Evolutionary conservation across 169 alveolate genomes (phyloP).

Genomic region (Cryptosporidium bovis): DNA sequence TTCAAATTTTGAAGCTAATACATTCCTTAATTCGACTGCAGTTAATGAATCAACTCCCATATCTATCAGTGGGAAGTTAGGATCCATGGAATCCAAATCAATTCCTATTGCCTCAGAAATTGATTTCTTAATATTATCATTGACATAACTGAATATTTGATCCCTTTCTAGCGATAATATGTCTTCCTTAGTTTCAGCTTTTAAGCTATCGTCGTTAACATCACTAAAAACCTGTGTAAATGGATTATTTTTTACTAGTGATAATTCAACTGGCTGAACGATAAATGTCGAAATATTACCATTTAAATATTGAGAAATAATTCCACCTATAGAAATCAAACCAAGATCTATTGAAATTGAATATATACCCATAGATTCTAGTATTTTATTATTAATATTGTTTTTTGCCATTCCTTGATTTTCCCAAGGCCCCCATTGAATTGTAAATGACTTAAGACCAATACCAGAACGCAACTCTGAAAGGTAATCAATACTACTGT

Average conservation of each 20-base stretch:
- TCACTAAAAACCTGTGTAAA: slow-evolving; percentile 21
- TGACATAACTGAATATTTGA: slow-evolving; percentile 15
- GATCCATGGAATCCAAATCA: slow-evolving; percentile 11
- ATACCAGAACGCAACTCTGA: slow-evolving; percentile 76
- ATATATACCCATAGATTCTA: slow-evolving; percentile 28
- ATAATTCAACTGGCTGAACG: slow-evolving; percentile 57
- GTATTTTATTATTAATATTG: background rate
- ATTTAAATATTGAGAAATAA: slow-evolving; percentile 2
- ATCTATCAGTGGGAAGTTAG: slow-evolving; percentile 79
- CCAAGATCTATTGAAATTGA: slow-evolving; percentile 48
- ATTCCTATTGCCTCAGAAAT: slow-evolving; percentile 39
- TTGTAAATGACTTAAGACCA: slow-evolving; percentile 78
- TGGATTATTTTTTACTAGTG: slow-evolving; percentile 16
- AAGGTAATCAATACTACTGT: slow-evolving; percentile 79
- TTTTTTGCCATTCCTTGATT: slow-evolving; percentile 79
- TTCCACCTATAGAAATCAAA: slow-evolving; percentile 47
- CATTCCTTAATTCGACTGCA: slow-evolving; percentile 85
- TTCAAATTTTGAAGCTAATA: slow-evolving; percentile 77
- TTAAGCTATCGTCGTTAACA: slow-evolving; percentile 4
- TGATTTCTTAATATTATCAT: slow-evolving; percentile 17
- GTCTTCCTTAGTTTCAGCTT: background rate
- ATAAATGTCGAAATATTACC: slow-evolving; percentile 6
- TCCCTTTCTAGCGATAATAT: slow-evolving; percentile 15
- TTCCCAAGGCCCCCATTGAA: slow-evolving; percentile 86
- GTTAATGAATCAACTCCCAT: slow-evolving; percentile 86